Evolutionary conservation across 2,329 filamentous ascomycete genomes (phyloP).

Genomic region (Aspergillus fumigatiaffinis): DNA sequence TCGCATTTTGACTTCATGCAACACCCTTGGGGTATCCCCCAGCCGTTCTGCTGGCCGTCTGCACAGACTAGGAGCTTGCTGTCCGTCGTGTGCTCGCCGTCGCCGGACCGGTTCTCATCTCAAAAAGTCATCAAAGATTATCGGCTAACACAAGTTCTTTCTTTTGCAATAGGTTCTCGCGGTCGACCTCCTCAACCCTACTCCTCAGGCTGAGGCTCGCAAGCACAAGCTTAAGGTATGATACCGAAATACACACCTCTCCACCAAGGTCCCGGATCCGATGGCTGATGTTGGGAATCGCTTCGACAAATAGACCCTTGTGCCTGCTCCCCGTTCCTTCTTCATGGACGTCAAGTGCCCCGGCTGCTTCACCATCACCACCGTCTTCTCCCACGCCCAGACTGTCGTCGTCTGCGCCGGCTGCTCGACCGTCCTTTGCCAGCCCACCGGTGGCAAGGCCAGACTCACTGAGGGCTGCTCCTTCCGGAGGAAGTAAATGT

Average conservation of each 20-base stretch:
- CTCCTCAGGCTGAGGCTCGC: constrained; percentile 93
- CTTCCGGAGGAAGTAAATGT: constrained; percentile 95
- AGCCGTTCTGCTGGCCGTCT: not conserved
- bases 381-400: constrained; percentile 99
- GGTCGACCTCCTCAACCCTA: constrained; percentile 99
- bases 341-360: constrained; percentile 99
- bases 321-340: constrained; percentile 96
- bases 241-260: constrained; percentile 4
- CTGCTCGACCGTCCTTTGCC: constrained; percentile 99
- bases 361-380: constrained; percentile 99
- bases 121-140: constrained; percentile 6
- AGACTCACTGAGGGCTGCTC: constrained; percentile 99
- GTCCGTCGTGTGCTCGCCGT: constrained; percentile 9
- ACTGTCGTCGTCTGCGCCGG: constrained; percentile 99
- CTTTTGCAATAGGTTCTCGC: constrained; percentile 79
- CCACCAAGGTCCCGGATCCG: not conserved
- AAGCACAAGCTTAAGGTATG: constrained; percentile 99
- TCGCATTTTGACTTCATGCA: constrained; percentile 3
- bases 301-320: constrained; percentile 64
- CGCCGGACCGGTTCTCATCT: constrained; percentile 5
- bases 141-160: constrained; percentile 18
- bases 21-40: not conserved
- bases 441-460: constrained; percentile 98
- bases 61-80: not conserved
- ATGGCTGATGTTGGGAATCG: constrained; percentile 5